Evolutionary conservation across 768 basidiomycete species (phyloP), one percentile per base, ranked within the genome.

Genomic region (Exsudoporus frostii): DNA sequence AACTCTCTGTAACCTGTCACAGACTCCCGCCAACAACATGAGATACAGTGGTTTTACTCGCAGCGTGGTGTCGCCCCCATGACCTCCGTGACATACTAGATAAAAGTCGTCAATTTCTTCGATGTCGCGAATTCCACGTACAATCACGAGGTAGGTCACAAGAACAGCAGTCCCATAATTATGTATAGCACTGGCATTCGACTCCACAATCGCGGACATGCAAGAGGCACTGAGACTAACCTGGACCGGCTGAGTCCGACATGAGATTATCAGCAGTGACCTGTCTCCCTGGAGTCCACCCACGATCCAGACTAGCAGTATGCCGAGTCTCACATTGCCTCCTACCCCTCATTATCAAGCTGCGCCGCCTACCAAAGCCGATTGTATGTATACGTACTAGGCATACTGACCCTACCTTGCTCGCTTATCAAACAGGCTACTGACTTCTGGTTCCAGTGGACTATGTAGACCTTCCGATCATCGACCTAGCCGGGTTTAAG

Each of bases 391-490:
- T 19, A 20, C 17, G 5, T 50, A 4, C 10, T 4, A 17, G 7
- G 8, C 1, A 8, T 17, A 17, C 24, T 20, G 19, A 42, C 30
- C n/a, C 30, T 3, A 29, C 13, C 14, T 36, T n/a, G 47, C 24
- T 44, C n/a, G 24, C 19, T 27, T 6, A 17, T 48, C 17, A n/a
- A 5, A 7, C 2, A 7, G 29, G 5, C 10, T 4, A 5, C 34
- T 53, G 13, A 58, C 20, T 5, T 10, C 45, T 72, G 45, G 71
- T 63, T 51, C 22, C 52, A 78, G 76, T 77, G 63, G 73, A 76
- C 20, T 77, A 70, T 61, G 83, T 79, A 3, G 77, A 82, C 37
- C 73, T 85, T 14, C 71, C 79, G 1, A 70, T 79, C 47, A 75
- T 84, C 47, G 82, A 84, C 56, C 59, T 85, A 15, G 70, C 80